Base-by-base conservation (phyloP, 345 rosid species). In the Lepidium africanum region DNA sequence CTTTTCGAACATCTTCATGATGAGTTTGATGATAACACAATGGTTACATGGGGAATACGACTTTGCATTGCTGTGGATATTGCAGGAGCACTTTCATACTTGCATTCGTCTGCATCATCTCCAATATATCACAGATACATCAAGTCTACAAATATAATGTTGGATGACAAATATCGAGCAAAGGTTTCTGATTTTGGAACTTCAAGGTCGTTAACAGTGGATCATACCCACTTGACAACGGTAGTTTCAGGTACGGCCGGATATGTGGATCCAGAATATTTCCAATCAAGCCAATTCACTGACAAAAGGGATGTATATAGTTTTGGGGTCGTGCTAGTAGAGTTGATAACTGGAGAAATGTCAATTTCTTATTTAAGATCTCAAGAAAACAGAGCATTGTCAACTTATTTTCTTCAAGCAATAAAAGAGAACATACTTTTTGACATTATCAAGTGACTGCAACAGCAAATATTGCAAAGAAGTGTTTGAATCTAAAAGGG, bases 41-140 rank as follows among this genome's bases (percentile, higher is more conserved):
- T 81, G 30, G 23, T 21, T 21, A 35, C 69, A 0, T 83, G 87
- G 87, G 70, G 40, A 47, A 33, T 63, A 45, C 82, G 83, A 36
- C 55, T 77, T 37, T 65, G 59, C 16, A 70, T 83, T 1, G 79
- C 85, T 0, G 63, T 75, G 2, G 81, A 81, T 41, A 55, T 80
- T 0, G 76, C 79, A 1, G 70, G 68, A 49, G 83, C 70, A 5
- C 43, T 79, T 3, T 47, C 82, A 0, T 83, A 81, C 48, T 49
- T 81, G 25, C 85, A 83, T 39, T 74, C 78, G 2, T 46, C 73
- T 7, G 83, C 81, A 58, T 50, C 69, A 2, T 56, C 65, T 43
- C 80, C 81, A 6, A 75, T 83, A 2, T 69, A 74, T 32, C 85
- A 79, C 2, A 60, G 85, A 57, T 82, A 79, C 17, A 52, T 81